A percentile compares a stretch with the other conserved stretches of the same genome.
These are phyloP conservation scores for Pseudogymnoascus sp. DNA, from an alignment of 2,329 filamentous ascomycete species.

Conservation along the genomic window DNA sequence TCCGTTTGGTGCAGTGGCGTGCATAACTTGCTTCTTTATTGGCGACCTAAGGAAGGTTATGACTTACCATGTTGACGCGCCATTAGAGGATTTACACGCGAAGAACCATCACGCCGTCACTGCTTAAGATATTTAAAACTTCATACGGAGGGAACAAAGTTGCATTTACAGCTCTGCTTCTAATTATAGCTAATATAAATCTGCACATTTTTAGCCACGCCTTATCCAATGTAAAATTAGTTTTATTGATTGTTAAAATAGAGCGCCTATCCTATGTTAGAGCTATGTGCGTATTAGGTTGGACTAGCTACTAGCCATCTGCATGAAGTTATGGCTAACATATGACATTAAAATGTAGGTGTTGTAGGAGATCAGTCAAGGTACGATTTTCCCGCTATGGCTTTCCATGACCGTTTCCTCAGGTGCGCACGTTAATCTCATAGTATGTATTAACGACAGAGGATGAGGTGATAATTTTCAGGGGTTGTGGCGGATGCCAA, in stretches of 20 bases:
- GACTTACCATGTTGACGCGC: constrained; percentile 17
- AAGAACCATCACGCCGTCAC: background rate
- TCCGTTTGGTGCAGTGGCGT: constrained; percentile 16
- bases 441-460: too few species aligned
- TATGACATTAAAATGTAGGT: background rate
- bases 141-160: background rate
- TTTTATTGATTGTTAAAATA: background rate
- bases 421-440: too few species aligned
- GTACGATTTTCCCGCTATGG: too few species aligned
- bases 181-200: background rate
- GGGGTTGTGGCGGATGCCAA: too few species aligned
- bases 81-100: constrained; percentile 14
- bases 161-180: background rate
- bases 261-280: background rate
- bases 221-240: background rate
- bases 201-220: background rate
- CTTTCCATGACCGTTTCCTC: too few species aligned
- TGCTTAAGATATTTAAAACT: background rate
- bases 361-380: too few species aligned
- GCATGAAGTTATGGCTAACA: background rate
- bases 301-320: background rate
- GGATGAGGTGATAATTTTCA: too few species aligned
- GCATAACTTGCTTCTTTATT: constrained; percentile 14
- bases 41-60: constrained; percentile 15
- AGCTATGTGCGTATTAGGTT: background rate